phyloP scores from a whole-genome alignment of 1,139 yeast species.

The Suhomyces ambrosiae region DNA sequence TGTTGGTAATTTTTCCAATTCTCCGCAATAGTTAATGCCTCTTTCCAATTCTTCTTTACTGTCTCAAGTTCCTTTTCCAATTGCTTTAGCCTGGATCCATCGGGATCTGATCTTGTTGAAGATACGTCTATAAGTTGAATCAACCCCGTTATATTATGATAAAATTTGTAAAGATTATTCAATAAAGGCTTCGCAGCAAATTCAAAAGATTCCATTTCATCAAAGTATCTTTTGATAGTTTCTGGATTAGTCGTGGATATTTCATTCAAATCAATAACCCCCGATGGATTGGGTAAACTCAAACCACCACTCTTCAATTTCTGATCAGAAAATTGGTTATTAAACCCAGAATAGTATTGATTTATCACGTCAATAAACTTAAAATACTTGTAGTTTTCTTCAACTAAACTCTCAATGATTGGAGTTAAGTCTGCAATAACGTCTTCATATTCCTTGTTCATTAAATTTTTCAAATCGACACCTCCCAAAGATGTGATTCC shows the following conservation, averaged over 20 bases:
- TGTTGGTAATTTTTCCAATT: slow-evolving; percentile 41
- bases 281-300: slow-evolving; percentile 38
- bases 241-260: slow-evolving; percentile 22
- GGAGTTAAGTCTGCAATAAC: slow-evolving; percentile 42
- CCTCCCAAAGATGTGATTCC: slow-evolving; percentile 10
- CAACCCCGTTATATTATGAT: slow-evolving; percentile 26
- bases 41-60: slow-evolving; percentile 45
- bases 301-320: slow-evolving; percentile 16
- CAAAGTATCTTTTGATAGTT: slow-evolving; percentile 25
- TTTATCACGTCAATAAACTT: slow-evolving; percentile 35
- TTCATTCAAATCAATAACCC: slow-evolving; percentile 30
- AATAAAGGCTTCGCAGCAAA: slow-evolving; percentile 37
- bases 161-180: slow-evolving; percentile 21
- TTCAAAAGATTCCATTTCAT: slow-evolving; percentile 44
- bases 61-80: slow-evolving; percentile 40
- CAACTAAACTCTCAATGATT: slow-evolving; percentile 41
- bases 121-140: slow-evolving; percentile 22
- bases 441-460: slow-evolving; percentile 40
- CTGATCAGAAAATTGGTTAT: slow-evolving; percentile 26
- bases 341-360: slow-evolving; percentile 31
- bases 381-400: slow-evolving; percentile 43
- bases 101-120: slow-evolving; percentile 9
- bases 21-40: slow-evolving; percentile 49
- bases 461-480: slow-evolving; percentile 10
- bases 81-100: slow-evolving; percentile 23